A percentile compares a stretch with the other conserved stretches of the same genome.
Evolutionary conservation across 164 flowering plant genomes (phyloP).

Genomic region (Berberis vulgaris): DNA sequence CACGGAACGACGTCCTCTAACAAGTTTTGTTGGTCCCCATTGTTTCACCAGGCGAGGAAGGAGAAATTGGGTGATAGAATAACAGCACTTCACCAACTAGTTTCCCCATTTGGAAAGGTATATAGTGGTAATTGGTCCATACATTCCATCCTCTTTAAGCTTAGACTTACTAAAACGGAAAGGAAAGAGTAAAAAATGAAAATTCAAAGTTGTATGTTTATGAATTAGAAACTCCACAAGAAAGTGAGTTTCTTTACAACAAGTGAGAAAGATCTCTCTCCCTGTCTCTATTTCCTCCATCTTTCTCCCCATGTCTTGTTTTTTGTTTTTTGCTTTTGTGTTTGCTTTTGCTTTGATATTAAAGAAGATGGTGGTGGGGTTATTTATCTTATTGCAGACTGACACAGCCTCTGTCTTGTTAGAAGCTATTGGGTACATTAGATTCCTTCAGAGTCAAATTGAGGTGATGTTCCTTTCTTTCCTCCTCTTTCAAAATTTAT

Average conservation of each 20-base stretch:
- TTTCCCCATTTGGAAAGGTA: constrained; percentile 52
- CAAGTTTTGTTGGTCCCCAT: background rate
- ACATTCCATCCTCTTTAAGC: background rate
- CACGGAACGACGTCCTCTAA: background rate
- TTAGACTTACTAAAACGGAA: background rate
- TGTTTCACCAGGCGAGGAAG: constrained; percentile 32
- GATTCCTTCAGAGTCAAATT: constrained; percentile 95
- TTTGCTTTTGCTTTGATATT: constrained; percentile 5
- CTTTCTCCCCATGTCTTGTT: constrained; percentile 1
- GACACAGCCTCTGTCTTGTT: constrained; percentile 96
- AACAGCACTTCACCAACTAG: constrained; percentile 43
- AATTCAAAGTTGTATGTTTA: background rate
- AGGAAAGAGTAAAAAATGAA: too few species aligned
- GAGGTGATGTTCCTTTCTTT: constrained; percentile 54
- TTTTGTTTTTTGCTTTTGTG: background rate
- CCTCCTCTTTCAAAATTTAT: constrained; percentile 5
- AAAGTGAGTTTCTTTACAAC: constrained; percentile 1
- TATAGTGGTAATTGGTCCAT: background rate
- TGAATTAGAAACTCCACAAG: constrained; percentile 4
- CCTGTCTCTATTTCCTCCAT: background rate
- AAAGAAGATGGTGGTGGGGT: constrained; percentile 5
- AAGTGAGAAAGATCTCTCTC: constrained; percentile 4
- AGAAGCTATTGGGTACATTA: constrained; percentile 94
- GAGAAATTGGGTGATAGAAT: constrained; percentile 46
- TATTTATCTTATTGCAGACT: constrained; percentile 68